Evolutionary conservation across 2,329 filamentous ascomycete species (phyloP), one percentile per base, ranked within the genome.

Genomic region (Rachicladosporium sp.): DNA sequence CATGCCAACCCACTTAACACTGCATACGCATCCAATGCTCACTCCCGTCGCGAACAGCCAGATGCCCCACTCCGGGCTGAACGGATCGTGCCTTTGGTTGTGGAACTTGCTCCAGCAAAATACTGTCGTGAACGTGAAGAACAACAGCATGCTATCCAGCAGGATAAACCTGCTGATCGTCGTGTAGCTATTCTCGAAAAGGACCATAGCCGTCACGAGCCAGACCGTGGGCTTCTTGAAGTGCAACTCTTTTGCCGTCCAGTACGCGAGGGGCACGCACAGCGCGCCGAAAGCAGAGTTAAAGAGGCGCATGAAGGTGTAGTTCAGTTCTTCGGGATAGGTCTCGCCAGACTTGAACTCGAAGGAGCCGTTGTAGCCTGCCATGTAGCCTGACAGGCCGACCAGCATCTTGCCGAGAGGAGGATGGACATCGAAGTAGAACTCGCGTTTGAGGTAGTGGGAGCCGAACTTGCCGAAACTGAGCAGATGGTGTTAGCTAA

Each of bases 101-200:
- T 98, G 91, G 65, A 98, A 96, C 61, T 87, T 91, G 56, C 87
- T 80, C 87, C 89, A 98, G 74, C 89, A 96, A 54, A 96, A 78
- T 46, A 93, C 83, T 4, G 91, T 98, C 10, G 87, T 88, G 52
- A 96, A 91, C n/a, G 93, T 98, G 59, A 94, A 95, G 68, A 88
- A 96, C 31, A 98, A 75, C 38, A 98, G 76, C 91, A 98, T 98
- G 1, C 91, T 96, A 64, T 98, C 91, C 54, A 98, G 78, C 13
- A 98, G 79, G 54, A 98, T 96, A 61, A 98, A 98, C 45, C 91
- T 79, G 65, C 88, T 95, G 64, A 98, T 98, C 27, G 93, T 96
- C 36, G 91, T 94, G 68, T 96, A 98, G 37, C 91, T 96, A 70
- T 98, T 98, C 64, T 98, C 91, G 69, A 87, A 98, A 32, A 98